Base-by-base conservation (phyloP, 805 yeast genomes). In the Wickerhamomyces chambardii region DNA sequence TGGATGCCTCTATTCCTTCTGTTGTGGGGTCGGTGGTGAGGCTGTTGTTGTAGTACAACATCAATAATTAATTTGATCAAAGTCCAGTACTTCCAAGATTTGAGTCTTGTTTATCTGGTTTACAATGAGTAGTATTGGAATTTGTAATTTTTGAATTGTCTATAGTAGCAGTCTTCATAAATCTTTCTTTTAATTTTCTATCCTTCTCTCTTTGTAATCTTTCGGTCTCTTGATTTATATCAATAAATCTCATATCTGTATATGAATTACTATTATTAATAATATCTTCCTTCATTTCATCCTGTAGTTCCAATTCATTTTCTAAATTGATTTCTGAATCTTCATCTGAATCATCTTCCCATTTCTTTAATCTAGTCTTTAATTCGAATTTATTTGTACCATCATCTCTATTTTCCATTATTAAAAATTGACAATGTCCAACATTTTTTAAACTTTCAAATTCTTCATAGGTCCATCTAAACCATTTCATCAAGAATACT, bases 401-500 rank as follows among this genome's bases (percentile, higher is more conserved):
- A 6, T 52, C 58, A 37, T 68, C 64, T 14, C 14, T 11, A 38
- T 70, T 66, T 50, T 83, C 85, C 94, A 87, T 82, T 24, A 81
- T 74, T 29, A 89, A 64, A 53, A 84, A 78, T 43, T 79, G 76
- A 49, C 96, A 90, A 53, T 89, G 92, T 2, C 86, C 86, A 14
- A 89, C 75, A 53, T 89, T 89, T 40, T 80, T 71, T 42, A 89
- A 66, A 31, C 79, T 69, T 58, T 89, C 97, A 57, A 87, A 89
- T 51, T 79, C 77, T 53, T 87, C 96, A 51, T 82, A 90, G 2
- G 82, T 70, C 96, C 97, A 89, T 38, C 95, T 65, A 54, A 77
- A 89, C 96, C 96, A 89, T 49, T 87, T 84, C 87, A 87, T 86
- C 30, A 89, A 57, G 48, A 89, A 89, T 8, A 89, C 97, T 29